phyloP scores from a whole-genome alignment of 257 asterid species.

The Solanum pinnatisectum region DNA sequence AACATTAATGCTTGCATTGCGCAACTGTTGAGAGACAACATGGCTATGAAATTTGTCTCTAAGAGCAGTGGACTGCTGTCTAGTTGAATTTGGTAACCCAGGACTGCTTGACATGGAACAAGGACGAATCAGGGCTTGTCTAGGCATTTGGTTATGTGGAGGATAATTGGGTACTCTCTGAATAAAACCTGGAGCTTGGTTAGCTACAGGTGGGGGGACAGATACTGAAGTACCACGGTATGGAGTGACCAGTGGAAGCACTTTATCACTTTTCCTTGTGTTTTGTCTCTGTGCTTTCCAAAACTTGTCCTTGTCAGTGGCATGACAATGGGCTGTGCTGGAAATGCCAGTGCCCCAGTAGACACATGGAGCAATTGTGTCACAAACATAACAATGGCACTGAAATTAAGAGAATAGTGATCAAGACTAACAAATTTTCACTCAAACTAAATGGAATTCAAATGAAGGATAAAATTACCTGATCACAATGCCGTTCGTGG shows the following conservation, averaged over 20 bases:
- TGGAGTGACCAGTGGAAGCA: constrained; percentile 5
- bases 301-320: constrained; percentile 59
- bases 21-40: constrained; percentile 13
- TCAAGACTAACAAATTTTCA: constrained; percentile 6
- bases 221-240: constrained; percentile 2
- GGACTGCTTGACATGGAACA: constrained; percentile 19
- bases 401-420: constrained; percentile 27
- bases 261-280: constrained; percentile 23
- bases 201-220: not conserved
- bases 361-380: constrained; percentile 78
- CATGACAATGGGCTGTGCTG: constrained; percentile 68
- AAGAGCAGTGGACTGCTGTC: constrained; percentile 9
- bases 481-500: constrained; percentile 53
- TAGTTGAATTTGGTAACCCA: constrained; percentile 5
- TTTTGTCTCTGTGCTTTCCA: constrained; percentile 61
- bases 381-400: constrained; percentile 98
- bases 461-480: constrained; percentile 30
- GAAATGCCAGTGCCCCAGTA: constrained; percentile 52
- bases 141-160: constrained; percentile 11
- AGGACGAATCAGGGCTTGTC: constrained; percentile 19
- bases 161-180: constrained; percentile 6
- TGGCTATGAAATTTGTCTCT: constrained; percentile 17
- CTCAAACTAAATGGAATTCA: not conserved
- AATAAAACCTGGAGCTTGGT: constrained; percentile 10
- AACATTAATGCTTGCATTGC: constrained; percentile 5